Base-by-base conservation (phyloP, 176 grass and related monocot species). In the Phoenix dactylifera region DNA sequence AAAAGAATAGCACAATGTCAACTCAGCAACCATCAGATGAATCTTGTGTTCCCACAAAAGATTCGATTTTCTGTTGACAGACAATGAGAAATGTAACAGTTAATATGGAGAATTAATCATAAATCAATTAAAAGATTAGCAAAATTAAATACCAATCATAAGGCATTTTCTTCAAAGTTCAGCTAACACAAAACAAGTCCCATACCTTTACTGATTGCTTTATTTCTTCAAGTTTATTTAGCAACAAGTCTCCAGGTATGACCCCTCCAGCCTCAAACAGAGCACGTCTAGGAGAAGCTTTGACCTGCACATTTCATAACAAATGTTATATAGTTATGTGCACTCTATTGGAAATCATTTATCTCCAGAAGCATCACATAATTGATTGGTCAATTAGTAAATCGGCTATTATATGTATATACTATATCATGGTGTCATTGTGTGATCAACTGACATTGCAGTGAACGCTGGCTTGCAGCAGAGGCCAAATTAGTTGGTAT, bases 181-280 rank as follows among this genome's bases (percentile, higher is more conserved):
- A 44, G 35, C 35, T 10, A 44, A 44, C 17, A 35, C 58, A 73
- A 22, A 56, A 19, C 15, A 55, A 82, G 68, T 25, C 35, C 1
- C 24, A 12, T 57, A 90, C 82, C 75, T 85, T 82, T 62, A 82
- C 67, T 65, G 75, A 85, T 54, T 22, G 66, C 58, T 39, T 73
- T 72, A 90, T 26, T 86, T 85, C 51, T 59, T 82, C 82, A 58
- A 86, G 50, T 66, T 80, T 90, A 73, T 77, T 59, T 44, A 90
- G 82, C 65, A 86, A 79, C 24, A 79, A 3, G 26, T 49, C 70
- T 52, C 70, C 64, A 71, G 75, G 63, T 66, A 74, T 58, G 74
- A 52, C 56, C 22, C 58, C 67, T 53, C 66, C 60, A 24, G 52
- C 60, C 51, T 79, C 60, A 20, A 49, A 44, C 51, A 65, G 22